Evolutionary conservation across 2,329 filamentous ascomycete genomes (phyloP), one percentile per base, ranked within the genome.

Genomic region (Xylariaceae sp.): DNA sequence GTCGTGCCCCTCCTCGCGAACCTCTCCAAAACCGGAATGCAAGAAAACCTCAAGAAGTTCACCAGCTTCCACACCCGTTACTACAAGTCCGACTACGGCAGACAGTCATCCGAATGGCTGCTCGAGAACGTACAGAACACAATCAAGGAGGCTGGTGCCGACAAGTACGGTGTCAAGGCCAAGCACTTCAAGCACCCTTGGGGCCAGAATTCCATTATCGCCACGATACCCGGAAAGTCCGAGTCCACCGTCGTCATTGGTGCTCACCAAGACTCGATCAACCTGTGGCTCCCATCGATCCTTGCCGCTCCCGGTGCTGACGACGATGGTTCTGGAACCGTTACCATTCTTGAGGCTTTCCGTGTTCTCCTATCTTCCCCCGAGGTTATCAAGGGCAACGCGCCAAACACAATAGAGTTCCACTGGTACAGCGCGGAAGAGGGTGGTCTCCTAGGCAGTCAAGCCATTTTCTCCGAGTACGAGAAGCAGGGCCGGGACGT

Each of bases 241-340:
- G 87, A 94, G 70, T 88, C 88, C 73, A 96, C 92, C 0, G 82
- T 95, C 37, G 87, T 97, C 18, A 88, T 97, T 65, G 92, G 93
- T 55, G 92, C 92, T 0, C 92, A 97, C 74, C 92, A 96, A 73
- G 93, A 97, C 74, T 95, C 90, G 68, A 95, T 96, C 76, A 97
- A 97, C 75, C 81, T 96, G 51, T 96, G 91, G 77, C 76, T 96
- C 10, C 93, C 92, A 0, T 90, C 88, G 2, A 79, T 96, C 41
- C 81, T 97, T 39, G 84, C 89, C 11, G 92, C 93, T 0, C 93
- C 93, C 0, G 93, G 93, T 51, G 92, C 93, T n/a, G 94, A 97
- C 67, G 93, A 97, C 67, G 93, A 97, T 71, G 93, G 92, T 64
- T 92, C 88, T 66, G 92, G 92, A 59, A 94, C 92, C 1, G 91